These are phyloP conservation scores for Cryptococcus maquisensis DNA, from an alignment of 1,284 basidiomycete genomes.

Conservation along the genomic window DNA sequence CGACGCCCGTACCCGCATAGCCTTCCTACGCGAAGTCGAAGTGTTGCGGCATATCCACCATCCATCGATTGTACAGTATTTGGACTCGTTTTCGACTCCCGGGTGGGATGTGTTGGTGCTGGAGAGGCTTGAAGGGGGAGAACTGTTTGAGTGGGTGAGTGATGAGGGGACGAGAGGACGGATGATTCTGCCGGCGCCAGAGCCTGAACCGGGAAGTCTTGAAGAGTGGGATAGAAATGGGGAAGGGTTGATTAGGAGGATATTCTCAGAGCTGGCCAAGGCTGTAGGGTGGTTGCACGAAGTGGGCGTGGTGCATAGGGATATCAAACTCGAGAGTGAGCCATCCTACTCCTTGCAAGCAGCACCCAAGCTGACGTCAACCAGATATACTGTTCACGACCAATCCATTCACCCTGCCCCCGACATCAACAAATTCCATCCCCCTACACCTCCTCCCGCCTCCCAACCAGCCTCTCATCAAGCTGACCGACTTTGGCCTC, in stretches of 20 bases:
- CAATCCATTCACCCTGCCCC: conserved; percentile 48
- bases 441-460: conserved; percentile 50
- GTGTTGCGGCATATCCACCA: conserved; percentile 80
- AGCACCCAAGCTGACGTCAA: not conserved
- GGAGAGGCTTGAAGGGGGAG: conserved; percentile 73
- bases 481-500: conserved; percentile 86
- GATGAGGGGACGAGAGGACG: conserved; percentile 56
- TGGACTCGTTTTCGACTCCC: conserved; percentile 68
- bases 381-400: conserved; percentile 60
- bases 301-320: conserved; percentile 80
- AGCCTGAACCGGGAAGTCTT: not conserved
- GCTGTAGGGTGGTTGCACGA: conserved; percentile 88
- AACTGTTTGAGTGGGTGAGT: conserved; percentile 74
- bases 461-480: conserved; percentile 60
- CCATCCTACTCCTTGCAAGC: conserved; percentile 16
- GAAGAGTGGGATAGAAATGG: conserved; percentile 22
- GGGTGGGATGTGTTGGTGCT: conserved; percentile 76
- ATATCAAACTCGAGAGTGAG: conserved; percentile 92
- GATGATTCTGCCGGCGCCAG: conserved; percentile 37
- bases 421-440: conserved; percentile 39
- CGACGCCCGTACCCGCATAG: conserved; percentile 70
- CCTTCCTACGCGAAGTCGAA: conserved; percentile 81
- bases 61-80: conserved; percentile 72
- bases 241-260: conserved; percentile 58
- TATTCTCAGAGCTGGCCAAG: conserved; percentile 73